Evolutionary conservation across 2,329 filamentous ascomycete genomes (phyloP).

Genomic region (Aspergillus candidus): DNA sequence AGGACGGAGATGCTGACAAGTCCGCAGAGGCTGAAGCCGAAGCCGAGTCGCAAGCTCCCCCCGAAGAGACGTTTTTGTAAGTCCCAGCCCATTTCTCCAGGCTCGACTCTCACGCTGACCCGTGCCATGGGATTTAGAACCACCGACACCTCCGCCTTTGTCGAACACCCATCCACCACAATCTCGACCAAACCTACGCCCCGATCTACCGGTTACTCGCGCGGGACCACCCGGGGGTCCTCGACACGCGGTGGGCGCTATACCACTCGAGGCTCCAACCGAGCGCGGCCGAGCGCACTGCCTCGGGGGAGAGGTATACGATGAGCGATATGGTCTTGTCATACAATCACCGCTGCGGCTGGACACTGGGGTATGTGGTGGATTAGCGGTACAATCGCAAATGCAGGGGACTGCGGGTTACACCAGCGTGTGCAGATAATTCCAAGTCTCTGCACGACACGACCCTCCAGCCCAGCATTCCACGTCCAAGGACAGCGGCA

Average conservation of each 20-base stretch:
- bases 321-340: conserved; percentile 17
- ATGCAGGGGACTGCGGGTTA: too few species aligned
- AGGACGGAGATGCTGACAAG: conserved; percentile 7
- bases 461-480: too few species aligned
- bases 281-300: conserved; percentile 33
- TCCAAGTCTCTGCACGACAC: too few species aligned
- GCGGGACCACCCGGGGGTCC: conserved; percentile 17
- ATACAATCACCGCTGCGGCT: too few species aligned
- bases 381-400: too few species aligned
- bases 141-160: conserved; percentile 75
- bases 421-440: too few species aligned
- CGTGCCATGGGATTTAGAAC: conserved; percentile 51
- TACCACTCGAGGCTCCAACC: conserved; percentile 31
- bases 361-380: too few species aligned
- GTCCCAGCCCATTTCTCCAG: conserved; percentile 21
- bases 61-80: conserved; percentile 80
- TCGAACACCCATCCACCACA: conserved; percentile 66
- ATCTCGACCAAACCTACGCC: conserved; percentile 43
- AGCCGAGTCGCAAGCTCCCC: conserved; percentile 17
- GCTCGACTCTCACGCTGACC: conserved; percentile 4
- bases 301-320: conserved; percentile 36
- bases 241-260: conserved; percentile 29
- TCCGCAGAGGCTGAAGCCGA: conserved; percentile 28
- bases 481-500: too few species aligned
- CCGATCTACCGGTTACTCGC: conserved; percentile 23